Conservation (phyloP, 192 early-diverging fungal genomes). For the Backusella australiensis region DNA sequence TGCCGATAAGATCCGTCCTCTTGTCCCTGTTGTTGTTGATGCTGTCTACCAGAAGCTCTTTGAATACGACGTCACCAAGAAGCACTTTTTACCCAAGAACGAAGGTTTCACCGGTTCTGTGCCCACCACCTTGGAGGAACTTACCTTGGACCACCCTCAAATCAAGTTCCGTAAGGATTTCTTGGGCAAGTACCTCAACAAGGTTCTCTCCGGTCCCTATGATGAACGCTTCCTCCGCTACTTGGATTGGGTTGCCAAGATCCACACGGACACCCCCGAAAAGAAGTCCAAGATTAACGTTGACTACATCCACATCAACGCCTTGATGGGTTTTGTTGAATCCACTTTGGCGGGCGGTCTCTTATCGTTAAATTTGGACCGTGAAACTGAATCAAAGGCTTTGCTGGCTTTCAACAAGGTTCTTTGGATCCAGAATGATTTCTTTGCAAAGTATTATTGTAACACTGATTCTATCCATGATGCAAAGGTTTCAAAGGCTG, state of each 20-base stretch:
- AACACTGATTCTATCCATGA: constrained; percentile 14
- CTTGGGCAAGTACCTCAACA: constrained; percentile 68
- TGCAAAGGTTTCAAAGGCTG: neutral
- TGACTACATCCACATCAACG: constrained; percentile 81
- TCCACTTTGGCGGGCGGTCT: constrained; percentile 52
- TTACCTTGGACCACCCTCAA: constrained; percentile 62
- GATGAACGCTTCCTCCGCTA: constrained; percentile 64
- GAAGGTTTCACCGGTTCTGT: constrained; percentile 55
- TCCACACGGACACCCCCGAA: constrained; percentile 70
- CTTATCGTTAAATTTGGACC: constrained; percentile 50
- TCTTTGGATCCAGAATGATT: constrained; percentile 84
- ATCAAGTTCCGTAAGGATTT: constrained; percentile 82
- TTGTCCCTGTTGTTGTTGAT: constrained; percentile 74
- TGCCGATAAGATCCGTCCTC: constrained; percentile 56
- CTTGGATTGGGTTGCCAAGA: constrained; percentile 77
- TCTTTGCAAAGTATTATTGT: constrained; percentile 75
- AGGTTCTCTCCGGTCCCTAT: constrained; percentile 51
- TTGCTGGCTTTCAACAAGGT: constrained; percentile 77
- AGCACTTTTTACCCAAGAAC: constrained; percentile 60
- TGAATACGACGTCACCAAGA: constrained; percentile 74
- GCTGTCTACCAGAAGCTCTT: constrained; percentile 75
- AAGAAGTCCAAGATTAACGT: constrained; percentile 81
- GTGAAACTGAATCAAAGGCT: constrained; percentile 50
- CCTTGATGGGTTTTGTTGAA: constrained; percentile 68
- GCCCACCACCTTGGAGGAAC: constrained; percentile 35